Base-by-base conservation (phyloP, 2,329 filamentous ascomycete species). In the Xylaria sp. region DNA sequence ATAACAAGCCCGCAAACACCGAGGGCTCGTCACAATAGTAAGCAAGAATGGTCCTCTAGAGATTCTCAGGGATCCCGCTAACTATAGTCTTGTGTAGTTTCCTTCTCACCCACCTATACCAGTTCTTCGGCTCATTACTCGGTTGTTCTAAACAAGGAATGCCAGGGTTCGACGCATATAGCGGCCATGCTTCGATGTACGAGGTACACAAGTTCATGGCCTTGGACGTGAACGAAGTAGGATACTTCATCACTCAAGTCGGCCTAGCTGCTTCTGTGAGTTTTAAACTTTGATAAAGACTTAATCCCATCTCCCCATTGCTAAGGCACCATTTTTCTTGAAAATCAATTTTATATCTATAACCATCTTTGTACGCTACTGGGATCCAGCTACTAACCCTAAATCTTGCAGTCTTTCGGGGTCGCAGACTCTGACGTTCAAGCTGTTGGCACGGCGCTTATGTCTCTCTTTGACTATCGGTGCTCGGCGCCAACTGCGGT, bases 21-120 rank as follows among this genome's bases (percentile, higher is more conserved):
- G 80, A 76, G 6, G 81, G 66, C 20, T 87, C 85, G 0, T 83
- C 83, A 65, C 87, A 90, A 82, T 87, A 87, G 86, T 87, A 82
- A 62, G 81, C 76, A 18, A 15, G 32, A 32, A 36, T 8, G 4
- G 20, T 13, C 10, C 1, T 3, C n/a, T 20, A 56, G 30, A 23
- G 15, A 6, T 61, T 63, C 15, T 23, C 7, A 1, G 23, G 18
- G 23, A 34, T 15, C 0, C 7, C 10, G 65, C 58, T 58, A 30
- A 50, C 45, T 7, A 60, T 7, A 6, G 7, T 28, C n/a, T 2
- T 2, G 4, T 43, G 0, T 3, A 87, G 85, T 76, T 81, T 81
- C 68, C 85, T 90, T 63, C 77, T 90, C 68, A 89, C 86, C 52
- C 88, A 90, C 74, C 80, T 90, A 43, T 90, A 90, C 79, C 78